Evolutionary conservation across 2,329 filamentous ascomycete species (phyloP), one percentile per base, ranked within the genome.

Genomic region (Colletotrichum sp.): DNA sequence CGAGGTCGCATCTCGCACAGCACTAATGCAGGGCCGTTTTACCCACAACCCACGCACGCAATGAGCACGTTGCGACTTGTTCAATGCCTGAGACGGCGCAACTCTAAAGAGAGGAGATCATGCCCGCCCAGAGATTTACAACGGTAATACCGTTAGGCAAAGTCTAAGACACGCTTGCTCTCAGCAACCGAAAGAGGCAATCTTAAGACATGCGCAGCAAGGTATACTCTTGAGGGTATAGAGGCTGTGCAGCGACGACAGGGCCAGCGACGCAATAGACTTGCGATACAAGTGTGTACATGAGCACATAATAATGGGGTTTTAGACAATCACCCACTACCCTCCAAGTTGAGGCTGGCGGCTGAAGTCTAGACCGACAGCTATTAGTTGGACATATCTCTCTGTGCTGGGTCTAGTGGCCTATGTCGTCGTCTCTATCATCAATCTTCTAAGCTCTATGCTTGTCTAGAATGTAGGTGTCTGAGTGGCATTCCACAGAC

Each of bases 331-430:
- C 1, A 21, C 2, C 43, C 43, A 13, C n/a, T 52, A 52, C 10
- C n/a, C n/a, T 13, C 43, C 43, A 52, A 52, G 10, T 21, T 52
- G 12, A 21, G 43, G 43, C n/a, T 13, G 43, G 43, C 43, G n/a
- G 43, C n/a, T 52, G 43, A 52, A 52, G 43, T 21, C 43, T 21
- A 52, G 43, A 13, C 43, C 12, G 43, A 52, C 12, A 52, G n/a
- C n/a, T 48, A 1, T n/a, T 7, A 48, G 9, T n/a, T n/a, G 0
- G 38, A 48, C 18, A n/a, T n/a, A 0, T 48, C 38, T 0, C 0
- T 43, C 18, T 43, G 1, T n/a, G 18, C 5, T 48, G 9, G 18
- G 38, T n/a, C 38, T 12, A 48, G 18, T 48, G 18, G 38, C 18
- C 38, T 52, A 0, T 21, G 0, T 21, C 4, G n/a, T 21, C 12